Conservation (phyloP, 2,329 filamentous ascomycete genomes). For the Orbilia quercus region DNA sequence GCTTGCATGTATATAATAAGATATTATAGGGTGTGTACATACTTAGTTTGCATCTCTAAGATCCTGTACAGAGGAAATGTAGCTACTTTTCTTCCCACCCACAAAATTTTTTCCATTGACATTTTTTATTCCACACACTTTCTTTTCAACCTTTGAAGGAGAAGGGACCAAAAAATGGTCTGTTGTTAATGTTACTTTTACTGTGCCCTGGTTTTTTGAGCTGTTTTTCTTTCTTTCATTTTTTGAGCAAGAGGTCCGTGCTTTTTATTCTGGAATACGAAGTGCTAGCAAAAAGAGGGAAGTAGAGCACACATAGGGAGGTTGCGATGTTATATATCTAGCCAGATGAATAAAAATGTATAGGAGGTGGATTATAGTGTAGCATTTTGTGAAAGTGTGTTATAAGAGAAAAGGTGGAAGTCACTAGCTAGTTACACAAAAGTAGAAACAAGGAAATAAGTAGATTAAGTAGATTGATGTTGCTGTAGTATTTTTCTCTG, state of each 20-base stretch:
- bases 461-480: neutral
- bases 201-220: no score
- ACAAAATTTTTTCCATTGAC: no score
- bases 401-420: neutral
- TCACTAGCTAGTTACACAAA: slow-evolving; percentile 39
- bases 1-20: no score
- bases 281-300: neutral
- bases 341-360: slow-evolving; percentile 24
- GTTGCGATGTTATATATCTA: slow-evolving; percentile 24
- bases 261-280: slow-evolving; percentile 25
- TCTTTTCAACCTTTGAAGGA: no score
- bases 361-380: slow-evolving; percentile 7
- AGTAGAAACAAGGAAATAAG: slow-evolving; percentile 10
- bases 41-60: no score
- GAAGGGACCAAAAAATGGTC: no score
- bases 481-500: neutral
- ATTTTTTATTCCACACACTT: neutral
- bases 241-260: slow-evolving; percentile 29
- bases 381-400: no score
- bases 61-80: no score
- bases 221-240: neutral
- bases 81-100: no score
- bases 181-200: neutral
- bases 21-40: no score
- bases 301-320: slow-evolving; percentile 29